Evolutionary conservation across 352 stramenopile genomes (phyloP), one percentile per base, ranked within the genome.

Genomic region (Pythium coloratum): DNA sequence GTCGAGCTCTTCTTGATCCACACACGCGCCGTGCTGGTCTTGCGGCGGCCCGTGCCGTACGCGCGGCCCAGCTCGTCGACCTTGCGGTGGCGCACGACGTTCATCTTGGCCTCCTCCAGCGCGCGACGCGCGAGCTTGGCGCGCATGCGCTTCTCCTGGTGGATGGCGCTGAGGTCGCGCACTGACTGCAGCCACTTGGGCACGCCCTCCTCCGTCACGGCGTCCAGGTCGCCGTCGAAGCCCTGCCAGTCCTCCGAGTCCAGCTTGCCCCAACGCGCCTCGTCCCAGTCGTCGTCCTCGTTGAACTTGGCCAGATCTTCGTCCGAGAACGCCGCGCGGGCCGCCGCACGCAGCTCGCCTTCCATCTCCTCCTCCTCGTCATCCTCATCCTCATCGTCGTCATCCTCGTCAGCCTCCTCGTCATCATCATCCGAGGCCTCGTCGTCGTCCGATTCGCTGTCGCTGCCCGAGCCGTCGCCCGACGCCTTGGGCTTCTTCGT

Each of bases 1-100:
- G 76, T 66, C 14, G 67, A 75, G 30, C 71, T 76, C 38, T 84
- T 84, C 69, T 98, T 95, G 67, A 99, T 88, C 92, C 93, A 98
- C 62, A 98, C 96, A 49, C 94, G 88, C 9, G 96, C 96, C 38
- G 86, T 87, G 46, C 90, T 92, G n/a, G 86, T 97, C 82, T 99
- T 99, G 14, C 96, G 94, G 50, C 92, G 91, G 51, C 95, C 95
- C 33, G 93, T 95, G 59, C 91, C 95, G 75, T 98, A 96, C 44
- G 88, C 86, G 49, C 88, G 88, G 32, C 86, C 88, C 56, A 90
- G 71, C 55, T 84, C 82, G 71, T 96, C 88, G 33, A 93, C 70
- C 69, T 90, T 85, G 55, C 76, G 76, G 47, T 86, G 66, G 47
- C 88, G 88, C 67, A 86, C 70, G 10, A 92, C 75, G 70, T 90